These are phyloP conservation scores for Clarireedia sp. DNA, from an alignment of 2,329 filamentous ascomycete genomes.

Conservation along the genomic window DNA sequence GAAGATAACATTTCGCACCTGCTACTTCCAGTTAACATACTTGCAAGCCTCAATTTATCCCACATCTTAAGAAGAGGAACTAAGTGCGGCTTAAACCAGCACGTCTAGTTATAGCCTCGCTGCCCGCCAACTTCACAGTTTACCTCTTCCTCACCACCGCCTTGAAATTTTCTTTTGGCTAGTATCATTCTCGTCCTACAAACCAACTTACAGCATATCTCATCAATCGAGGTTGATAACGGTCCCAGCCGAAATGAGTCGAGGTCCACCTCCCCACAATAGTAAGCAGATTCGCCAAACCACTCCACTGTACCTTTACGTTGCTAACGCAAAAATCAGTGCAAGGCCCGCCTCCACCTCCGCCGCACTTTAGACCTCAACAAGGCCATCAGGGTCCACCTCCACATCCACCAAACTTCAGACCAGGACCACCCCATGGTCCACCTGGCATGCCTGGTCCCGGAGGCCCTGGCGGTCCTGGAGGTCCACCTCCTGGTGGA, in stretches of 20 bases:
- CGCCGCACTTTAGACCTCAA: background rate
- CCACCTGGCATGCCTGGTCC: background rate
- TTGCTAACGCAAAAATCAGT: background rate
- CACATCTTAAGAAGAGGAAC: background rate
- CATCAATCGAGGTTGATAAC: too few relatives aligned
- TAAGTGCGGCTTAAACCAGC: background rate
- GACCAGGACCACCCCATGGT: background rate
- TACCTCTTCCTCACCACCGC: background rate
- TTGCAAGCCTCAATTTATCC: background rate
- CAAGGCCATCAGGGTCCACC: background rate
- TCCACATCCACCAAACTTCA: background rate
- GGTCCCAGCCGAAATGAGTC: too few relatives aligned
- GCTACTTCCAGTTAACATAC: background rate
- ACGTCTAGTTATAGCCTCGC: conserved; percentile 1
- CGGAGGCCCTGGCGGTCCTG: background rate
- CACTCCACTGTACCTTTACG: background rate
- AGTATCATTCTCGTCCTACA: too few relatives aligned
- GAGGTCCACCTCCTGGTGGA: background rate
- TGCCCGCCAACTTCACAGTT: background rate
- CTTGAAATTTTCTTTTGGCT: too few relatives aligned
- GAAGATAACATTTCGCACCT: background rate
- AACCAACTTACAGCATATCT: too few relatives aligned
- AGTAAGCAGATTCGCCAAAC: background rate
- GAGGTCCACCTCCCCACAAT: too few relatives aligned
- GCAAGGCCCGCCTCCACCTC: background rate